Base-by-base conservation (phyloP, 2,329 filamentous ascomycete genomes). In the Malbranchea cinnamomea region DNA sequence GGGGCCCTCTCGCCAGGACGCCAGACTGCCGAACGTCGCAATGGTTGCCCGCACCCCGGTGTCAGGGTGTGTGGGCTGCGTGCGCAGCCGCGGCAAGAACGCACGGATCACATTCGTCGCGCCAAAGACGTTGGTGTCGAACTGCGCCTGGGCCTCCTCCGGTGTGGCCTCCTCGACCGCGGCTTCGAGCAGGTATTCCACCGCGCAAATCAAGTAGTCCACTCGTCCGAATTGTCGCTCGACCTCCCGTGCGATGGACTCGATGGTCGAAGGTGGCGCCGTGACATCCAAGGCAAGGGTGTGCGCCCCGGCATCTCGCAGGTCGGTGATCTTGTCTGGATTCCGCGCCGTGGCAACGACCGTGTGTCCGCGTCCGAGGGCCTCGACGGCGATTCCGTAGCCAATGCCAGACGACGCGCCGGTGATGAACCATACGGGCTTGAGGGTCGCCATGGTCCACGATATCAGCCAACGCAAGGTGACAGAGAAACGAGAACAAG, bases 71-170 rank as follows among this genome's bases (percentile, higher is more conserved):
- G n/a, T n/a, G n/a, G n/a, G 28, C 31, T 44, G 37, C 9, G 37
- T 30, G 17, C 54, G 50, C 32, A 60, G 41, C 29, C 53, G 47
- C 2, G 56, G 56, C 5, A 56, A 42, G 4, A 54, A 33, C 1
- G 53, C 52, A 14, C 51, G 46, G 14, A 48, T 50, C 5, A 56
- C 39, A 26, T 53, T 52, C 13, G 59, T 36, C 2, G 49, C 44
- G 1, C 54, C 56, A 27, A 58, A 54, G 4, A 50, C 41, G 31
- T 60, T 60, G 11, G 48, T 49, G 17, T 49, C 46, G 40, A 58
- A 56, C 21, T 52, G 41, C 13, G 33, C 37, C 5, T 41, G 25
- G 11, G 40, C 41, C 4, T 50, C 41, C 23, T 43, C 40, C 3
- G 37, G 23, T 7, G 36, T 40, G 17, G 37, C 26, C 35, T 52